Base-by-base conservation (phyloP, 257 asterid species). In the Perilla frutescens region DNA sequence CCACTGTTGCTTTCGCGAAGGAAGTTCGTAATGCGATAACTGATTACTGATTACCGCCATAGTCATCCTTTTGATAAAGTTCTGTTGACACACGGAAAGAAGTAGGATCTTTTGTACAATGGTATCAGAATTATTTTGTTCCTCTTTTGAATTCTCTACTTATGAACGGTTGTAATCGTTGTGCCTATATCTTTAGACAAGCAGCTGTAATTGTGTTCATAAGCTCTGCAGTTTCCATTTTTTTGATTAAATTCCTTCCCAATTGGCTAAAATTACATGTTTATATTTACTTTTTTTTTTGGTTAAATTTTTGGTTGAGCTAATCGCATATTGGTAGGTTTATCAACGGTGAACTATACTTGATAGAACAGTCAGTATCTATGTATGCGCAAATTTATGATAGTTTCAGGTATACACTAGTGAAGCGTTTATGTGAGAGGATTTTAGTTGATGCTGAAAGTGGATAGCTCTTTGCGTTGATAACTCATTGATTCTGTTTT, bases 121-220 rank as follows among this genome's bases (percentile, higher is more conserved):
- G 84, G 73, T 44, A 63, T 76, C 49, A 36, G 72, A 79, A 83
- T 88, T 55, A 85, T 83, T 75, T 77, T 74, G 79, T 66, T 75
- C 66, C 62, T 29, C 47, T 78, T 37, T 60, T 43, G 68, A 39
- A 29, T 71, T 66, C 66, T 81, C 60, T 59, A 55, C 64, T 76
- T 51, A 68, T 78, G 70, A 65, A 40, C 69, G 20, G 74, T 56
- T 69, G 65, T 74, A 8, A 72, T 72, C 71, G 84, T 49, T 65
- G 86, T 70, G 75, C 65, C 76, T 72, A 62, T 64, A 56, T 49
- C 32, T 71, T 14, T 66, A n/a, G 51, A 61, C 51, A 60, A 68
- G 50, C 60, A 45, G 51, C n/a, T 26, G 3, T 55, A 26, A 65
- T 67, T 75, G 65, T 79, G 62, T 77, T 77, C 78, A 36, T 43